Evolutionary conservation across 345 rosid species (phyloP), one percentile per base, ranked within the genome.

Genomic region (Arabis alpina): DNA sequence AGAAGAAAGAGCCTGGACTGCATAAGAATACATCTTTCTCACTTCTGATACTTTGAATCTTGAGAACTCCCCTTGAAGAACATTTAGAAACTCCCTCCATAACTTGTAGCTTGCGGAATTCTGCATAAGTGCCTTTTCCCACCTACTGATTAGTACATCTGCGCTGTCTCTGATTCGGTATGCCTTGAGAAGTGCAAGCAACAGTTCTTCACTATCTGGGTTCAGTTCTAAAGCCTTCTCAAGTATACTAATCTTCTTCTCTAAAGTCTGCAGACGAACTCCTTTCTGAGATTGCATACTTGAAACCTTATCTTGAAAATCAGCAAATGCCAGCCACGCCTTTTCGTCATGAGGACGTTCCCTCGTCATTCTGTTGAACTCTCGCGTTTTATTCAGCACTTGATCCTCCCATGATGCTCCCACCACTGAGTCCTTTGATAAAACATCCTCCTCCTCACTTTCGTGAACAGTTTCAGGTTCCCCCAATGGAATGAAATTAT

Each of bases 331-430:
- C n/a, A 94, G 70, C 97, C 99, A 94, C 4, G 72, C 80, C 51
- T 87, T 91, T 48, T 81, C 92, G 67, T 94, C 89, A 73, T 81
- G 84, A 36, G 97, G 93, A 24, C 73, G 83, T 63, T 94, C 99
- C 72, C 97, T 85, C 0, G 93, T 91, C 71, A 83, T 42, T 70
- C 55, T 86, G 64, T 94, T 94, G 45, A 89, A 91, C 54, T 88
- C 93, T 54, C 89, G 79, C 0, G 97, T 94, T 79, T 83, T 94
- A 30, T 84, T 84, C 25, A 89, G 71, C 73, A 91, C 80, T 64
- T 91, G 88, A 77, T 94, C 99, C 60, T 94, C 99, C 97, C 99
- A 94, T 3, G 99, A 94, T 76, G 84, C 92, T 82, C 82, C 96
- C 30, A 86, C 28, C 67, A 75, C 11, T 45, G 77, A 74, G 50